Percentiles rank a stretch among this genome's conserved stretches.
Evolutionary conservation across 164 flowering plant species (phyloP).

Genomic region (Umbellularia californica): DNA sequence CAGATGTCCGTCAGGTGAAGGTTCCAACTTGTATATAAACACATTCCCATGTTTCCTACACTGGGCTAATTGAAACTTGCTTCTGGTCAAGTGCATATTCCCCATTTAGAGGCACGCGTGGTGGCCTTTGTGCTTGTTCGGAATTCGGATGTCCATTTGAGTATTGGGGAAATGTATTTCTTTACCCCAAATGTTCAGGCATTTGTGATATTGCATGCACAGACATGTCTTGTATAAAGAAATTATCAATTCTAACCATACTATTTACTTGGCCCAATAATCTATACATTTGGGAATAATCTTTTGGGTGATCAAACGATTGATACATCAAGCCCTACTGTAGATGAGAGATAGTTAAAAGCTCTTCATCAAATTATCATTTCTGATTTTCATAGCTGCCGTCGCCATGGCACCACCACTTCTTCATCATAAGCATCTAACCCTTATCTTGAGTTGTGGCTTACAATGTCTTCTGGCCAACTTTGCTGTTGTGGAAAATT

Average conservation of each 20-base stretch:
- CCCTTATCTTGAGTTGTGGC: too few relatives aligned
- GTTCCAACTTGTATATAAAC: not conserved
- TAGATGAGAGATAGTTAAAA: not conserved
- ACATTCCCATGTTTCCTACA: not conserved
- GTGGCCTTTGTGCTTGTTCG: not conserved
- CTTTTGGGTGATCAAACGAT: not conserved
- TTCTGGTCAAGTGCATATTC: not conserved
- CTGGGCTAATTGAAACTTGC: not conserved
- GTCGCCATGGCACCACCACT: too few relatives aligned
- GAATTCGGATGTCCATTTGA: too few relatives aligned
- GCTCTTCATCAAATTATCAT: not conserved
- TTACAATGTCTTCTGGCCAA: not conserved
- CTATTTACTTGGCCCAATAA: not conserved
- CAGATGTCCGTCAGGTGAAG: slow-evolving; percentile 6
- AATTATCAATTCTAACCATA: not conserved
- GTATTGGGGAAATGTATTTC: not conserved
- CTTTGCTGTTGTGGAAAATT: not conserved
- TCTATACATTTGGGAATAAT: not conserved
- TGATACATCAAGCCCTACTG: not conserved
- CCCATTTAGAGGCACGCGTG: not conserved
- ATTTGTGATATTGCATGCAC: not conserved
- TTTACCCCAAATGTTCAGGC: not conserved
- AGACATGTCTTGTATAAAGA: not conserved
- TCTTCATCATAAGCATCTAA: too few relatives aligned
- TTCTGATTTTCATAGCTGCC: not conserved